Base-by-base conservation (phyloP, 768 basidiomycete genomes). In the Rossbeevera mucosa region DNA sequence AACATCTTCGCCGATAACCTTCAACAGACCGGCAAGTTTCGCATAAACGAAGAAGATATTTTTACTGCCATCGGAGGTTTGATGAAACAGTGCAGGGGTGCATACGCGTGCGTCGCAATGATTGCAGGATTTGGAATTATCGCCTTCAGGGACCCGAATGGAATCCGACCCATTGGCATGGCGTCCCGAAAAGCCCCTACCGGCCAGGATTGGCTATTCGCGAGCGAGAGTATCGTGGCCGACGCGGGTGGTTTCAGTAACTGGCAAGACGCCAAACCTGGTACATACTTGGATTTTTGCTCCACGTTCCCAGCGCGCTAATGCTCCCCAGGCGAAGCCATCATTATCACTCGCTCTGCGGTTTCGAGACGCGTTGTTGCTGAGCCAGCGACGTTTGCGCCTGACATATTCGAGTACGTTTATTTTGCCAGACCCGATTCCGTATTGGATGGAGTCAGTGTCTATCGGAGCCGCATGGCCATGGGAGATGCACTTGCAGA, bases 41-140 rank as follows among this genome's bases (percentile, higher is more conserved):
- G 94, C 55, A 99, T 98, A 75, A 98, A 98, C 66, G 95, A 97
- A 66, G 96, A 99, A 60, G 96, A 99, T 71, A 96, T 99, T 59
- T 98, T 99, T 72, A 90, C 84, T 14, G 95, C 96, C 28, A 84
- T 97, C 49, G 80, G 88, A 12, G 88, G 88, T 7, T 80, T 97
- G 69, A 97, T 94, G 86, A 73, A 79, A 52, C 86, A 92, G 57
- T 86, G 86, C 67, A 86, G 80, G 62, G 96, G 96, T 44, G 95
- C 93, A 2, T 99, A 98, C 70, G 95, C 94, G 1, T 97, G 94
- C 65, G 88, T 94, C 11, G 92, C 90, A n/a, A 98, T 99, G 96
- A 80, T 99, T 36, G 95, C 96, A 25, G 96, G 96, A 33, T 98
- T 98, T 68, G 96, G 96, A 1, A 86, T 98, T 54, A 94, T 99